phyloP scores from a whole-genome alignment of 495 filamentous ascomycete species.

The Penicillium desertorum region DNA sequence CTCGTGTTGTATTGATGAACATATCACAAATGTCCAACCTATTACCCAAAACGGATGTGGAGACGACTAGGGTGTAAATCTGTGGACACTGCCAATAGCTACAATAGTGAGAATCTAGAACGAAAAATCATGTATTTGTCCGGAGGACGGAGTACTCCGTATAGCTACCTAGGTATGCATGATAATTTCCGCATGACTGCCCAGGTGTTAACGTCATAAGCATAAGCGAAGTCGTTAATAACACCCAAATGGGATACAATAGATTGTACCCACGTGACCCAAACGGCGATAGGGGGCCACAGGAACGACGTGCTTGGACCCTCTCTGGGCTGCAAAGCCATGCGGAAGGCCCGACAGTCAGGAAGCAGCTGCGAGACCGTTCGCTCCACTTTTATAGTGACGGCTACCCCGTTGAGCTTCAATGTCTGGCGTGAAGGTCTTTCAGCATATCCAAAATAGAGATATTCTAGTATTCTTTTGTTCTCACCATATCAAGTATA shows the following conservation, averaged over 20 bases:
- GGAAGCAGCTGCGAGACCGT: slow-evolving; percentile 47
- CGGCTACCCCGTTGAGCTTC: neutral
- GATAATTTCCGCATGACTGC: neutral
- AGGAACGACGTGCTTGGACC: slow-evolving; percentile 27
- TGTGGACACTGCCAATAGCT: neutral
- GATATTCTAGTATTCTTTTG: neutral
- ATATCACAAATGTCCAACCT: neutral
- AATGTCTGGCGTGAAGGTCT: too few relatives aligned
- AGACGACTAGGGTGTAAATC: too few relatives aligned
- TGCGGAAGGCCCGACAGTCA: slow-evolving; percentile 41
- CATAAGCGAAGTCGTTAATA: neutral
- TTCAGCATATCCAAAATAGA: neutral
- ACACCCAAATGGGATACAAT: neutral
- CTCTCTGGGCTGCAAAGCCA: slow-evolving; percentile 24
- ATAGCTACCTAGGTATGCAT: neutral
- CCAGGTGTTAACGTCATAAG: too few relatives aligned
- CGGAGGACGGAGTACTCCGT: too few relatives aligned
- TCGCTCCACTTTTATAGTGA: slow-evolving; percentile 36
- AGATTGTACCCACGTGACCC: slow-evolving; percentile 1
- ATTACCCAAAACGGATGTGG: neutral
- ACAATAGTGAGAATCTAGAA: neutral
- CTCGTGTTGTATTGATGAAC: neutral
- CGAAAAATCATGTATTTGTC: neutral
- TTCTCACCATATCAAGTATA: neutral
- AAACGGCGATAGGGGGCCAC: slow-evolving; percentile 7